Percentiles rank a stretch among this genome's conserved stretches.
These are phyloP conservation scores for Pythium oligandrum DNA, from an alignment of 352 stramenopile genomes.

Conservation along the genomic window DNA sequence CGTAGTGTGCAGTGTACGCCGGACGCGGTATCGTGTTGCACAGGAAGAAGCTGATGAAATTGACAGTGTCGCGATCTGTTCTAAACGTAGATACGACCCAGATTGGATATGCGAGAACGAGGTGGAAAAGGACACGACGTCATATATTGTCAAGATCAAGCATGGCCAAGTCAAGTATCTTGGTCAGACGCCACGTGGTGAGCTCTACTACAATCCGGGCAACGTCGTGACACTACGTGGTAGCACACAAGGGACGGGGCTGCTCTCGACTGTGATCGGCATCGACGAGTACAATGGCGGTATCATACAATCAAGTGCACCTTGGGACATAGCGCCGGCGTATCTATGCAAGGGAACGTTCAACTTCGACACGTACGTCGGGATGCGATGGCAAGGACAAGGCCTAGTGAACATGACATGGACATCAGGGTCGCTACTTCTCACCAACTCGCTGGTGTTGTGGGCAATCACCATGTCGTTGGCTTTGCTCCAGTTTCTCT, in stretches of 20 bases:
- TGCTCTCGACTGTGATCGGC: slow-evolving; percentile 12
- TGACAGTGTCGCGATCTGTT: slow-evolving; percentile 20
- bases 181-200: slow-evolving; percentile 6
- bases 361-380: slow-evolving; percentile 8
- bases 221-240: slow-evolving; percentile 8
- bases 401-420: slow-evolving; percentile 19
- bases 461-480: slow-evolving; percentile 17
- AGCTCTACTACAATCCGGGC: slow-evolving; percentile 20
- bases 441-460: slow-evolving; percentile 23
- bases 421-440: slow-evolving; percentile 14
- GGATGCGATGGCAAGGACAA: slow-evolving; percentile 17
- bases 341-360: slow-evolving; percentile 14
- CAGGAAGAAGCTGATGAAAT: slow-evolving; percentile 10
- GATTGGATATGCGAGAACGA: slow-evolving; percentile 24
- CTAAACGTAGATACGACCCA: slow-evolving; percentile 13
- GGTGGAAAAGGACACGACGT: slow-evolving; percentile 9
- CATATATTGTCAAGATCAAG: slow-evolving; percentile 17
- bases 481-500: slow-evolving; percentile 13
- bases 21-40: slow-evolving; percentile 7
- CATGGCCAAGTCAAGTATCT: slow-evolving; percentile 13
- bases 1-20: slow-evolving; percentile 17
- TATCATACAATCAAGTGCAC: slow-evolving; percentile 16
- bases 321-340: slow-evolving; percentile 14
- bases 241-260: slow-evolving; percentile 1
- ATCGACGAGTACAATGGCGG: slow-evolving; percentile 22